Base-by-base conservation (phyloP, 2,329 filamentous ascomycete species). In the Orbilia ellipsospora region DNA sequence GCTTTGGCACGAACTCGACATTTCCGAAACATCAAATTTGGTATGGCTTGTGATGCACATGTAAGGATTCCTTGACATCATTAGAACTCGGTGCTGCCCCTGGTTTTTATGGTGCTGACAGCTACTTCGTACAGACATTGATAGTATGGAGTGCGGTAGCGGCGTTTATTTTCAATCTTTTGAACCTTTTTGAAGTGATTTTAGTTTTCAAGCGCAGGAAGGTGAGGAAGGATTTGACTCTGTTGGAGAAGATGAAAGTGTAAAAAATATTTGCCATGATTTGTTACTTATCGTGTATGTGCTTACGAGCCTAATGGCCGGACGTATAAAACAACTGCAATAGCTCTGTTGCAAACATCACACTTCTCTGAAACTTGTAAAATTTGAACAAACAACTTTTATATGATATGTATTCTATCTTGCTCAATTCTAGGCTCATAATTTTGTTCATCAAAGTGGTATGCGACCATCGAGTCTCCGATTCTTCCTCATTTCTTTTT, bases 211-310 rank as follows among this genome's bases (percentile, higher is more conserved):
- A 50, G 28, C 54, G 72, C 13, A 68, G 60, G 20, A 64, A 7
- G 13, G 48, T 75, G 40, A 60, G 59, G 12, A 75, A 75, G 8
- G 72, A 75, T 51, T 40, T 75, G 13, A 45, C 51, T 10, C 12
- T 45, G 18, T 64, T 75, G n/a, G 72, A 75, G 45, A 75, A 75
- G 23, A 42, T 75, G 18, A 75, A 75, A 23, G 72, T 75, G 16
- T 75, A 64, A 52, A 52, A 18, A 57, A 42, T 40, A 20, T 20
- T 42, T 42, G 28, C 54, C 28, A 40, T 57, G 20, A 13, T n/a
- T 13, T 55, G 3, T 23, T 31, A 52, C 5, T 4, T 26, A 52
- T 20, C 4, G 26, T 8, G 13, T 13, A 8, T 36, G 31, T 36
- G 31, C 5, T 6, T 36, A 36, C 31, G 31, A 36, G 31, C 10